Conservation (phyloP, 2,329 filamentous ascomycete species). For the Pseudogymnoascus sp. region DNA sequence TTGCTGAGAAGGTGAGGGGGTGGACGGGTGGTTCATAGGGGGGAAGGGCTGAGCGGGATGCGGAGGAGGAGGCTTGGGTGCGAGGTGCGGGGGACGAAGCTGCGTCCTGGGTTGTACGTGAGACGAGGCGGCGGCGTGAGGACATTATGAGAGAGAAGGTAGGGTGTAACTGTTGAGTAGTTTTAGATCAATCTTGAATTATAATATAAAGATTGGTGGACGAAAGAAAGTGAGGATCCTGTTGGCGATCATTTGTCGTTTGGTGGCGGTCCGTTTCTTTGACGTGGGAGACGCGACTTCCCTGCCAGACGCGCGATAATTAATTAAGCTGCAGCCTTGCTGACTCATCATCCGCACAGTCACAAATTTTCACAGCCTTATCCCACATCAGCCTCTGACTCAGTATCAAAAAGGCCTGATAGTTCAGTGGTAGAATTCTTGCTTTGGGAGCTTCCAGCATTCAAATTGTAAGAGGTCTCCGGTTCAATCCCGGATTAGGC, state of each 20-base stretch:
- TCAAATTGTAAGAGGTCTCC: too few relatives aligned
- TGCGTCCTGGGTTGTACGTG: constrained; percentile 6
- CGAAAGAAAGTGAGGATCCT: background rate
- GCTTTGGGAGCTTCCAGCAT: too few relatives aligned
- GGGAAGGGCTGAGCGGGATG: constrained; percentile 28
- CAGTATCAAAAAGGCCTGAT: too few relatives aligned
- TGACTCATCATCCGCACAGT: background rate
- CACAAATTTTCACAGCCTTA: too few relatives aligned
- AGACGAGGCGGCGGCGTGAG: background rate
- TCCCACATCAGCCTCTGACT: too few relatives aligned
- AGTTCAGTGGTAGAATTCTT: too few relatives aligned
- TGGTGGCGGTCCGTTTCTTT: background rate
- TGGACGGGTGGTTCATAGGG: constrained; percentile 45
- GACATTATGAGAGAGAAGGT: background rate
- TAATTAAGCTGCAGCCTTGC: background rate
- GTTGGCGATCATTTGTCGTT: background rate
- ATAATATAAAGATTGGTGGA: background rate
- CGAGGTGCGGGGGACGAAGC: background rate
- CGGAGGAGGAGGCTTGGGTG: background rate
- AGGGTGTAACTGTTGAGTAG: background rate
- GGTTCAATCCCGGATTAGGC: too few relatives aligned
- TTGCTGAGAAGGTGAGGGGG: constrained; percentile 40
- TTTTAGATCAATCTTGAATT: background rate
- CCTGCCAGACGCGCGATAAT: background rate
- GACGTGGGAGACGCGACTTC: background rate